Evolutionary conservation across 257 asterid genomes (phyloP).

Genomic region (Lycium ferocissimum): DNA sequence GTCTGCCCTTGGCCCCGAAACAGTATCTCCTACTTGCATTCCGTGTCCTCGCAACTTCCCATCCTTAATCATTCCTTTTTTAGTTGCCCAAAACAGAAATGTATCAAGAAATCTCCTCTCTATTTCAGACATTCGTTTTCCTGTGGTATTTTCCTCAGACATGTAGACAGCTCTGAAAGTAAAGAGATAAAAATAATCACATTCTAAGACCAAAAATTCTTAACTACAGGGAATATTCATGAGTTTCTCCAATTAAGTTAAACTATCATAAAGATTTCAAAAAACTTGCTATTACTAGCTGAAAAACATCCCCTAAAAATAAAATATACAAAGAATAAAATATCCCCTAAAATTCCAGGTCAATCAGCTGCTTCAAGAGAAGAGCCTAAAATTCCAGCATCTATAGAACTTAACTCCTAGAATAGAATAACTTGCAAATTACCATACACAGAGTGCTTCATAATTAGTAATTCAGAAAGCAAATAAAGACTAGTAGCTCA

Average conservation of each 20-base stretch:
- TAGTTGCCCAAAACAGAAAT: background rate
- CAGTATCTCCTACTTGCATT: background rate
- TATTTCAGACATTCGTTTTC: background rate
- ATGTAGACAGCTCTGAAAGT: background rate
- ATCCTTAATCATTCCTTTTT: conserved; percentile 2
- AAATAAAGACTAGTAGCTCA: too few species aligned
- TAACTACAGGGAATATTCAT: background rate
- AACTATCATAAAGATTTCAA: too few species aligned
- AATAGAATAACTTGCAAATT: too few species aligned
- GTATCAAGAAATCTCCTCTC: background rate
- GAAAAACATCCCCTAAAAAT: background rate
- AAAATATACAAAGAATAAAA: background rate
- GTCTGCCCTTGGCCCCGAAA: background rate
- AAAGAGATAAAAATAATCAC: background rate
- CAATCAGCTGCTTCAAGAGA: background rate
- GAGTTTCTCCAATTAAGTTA: background rate
- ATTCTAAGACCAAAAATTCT: too few species aligned
- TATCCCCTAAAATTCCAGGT: background rate
- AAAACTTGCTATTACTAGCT: background rate
- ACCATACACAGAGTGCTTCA: too few species aligned
- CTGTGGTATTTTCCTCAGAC: conserved; percentile 21
- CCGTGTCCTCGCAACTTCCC: conserved; percentile 12
- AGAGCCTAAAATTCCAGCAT: background rate
- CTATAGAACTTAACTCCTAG: too few species aligned
- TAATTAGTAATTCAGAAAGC: too few species aligned